Base-by-base conservation (phyloP, 140 eudicot genomes). In the Senecio squalidus region DNA sequence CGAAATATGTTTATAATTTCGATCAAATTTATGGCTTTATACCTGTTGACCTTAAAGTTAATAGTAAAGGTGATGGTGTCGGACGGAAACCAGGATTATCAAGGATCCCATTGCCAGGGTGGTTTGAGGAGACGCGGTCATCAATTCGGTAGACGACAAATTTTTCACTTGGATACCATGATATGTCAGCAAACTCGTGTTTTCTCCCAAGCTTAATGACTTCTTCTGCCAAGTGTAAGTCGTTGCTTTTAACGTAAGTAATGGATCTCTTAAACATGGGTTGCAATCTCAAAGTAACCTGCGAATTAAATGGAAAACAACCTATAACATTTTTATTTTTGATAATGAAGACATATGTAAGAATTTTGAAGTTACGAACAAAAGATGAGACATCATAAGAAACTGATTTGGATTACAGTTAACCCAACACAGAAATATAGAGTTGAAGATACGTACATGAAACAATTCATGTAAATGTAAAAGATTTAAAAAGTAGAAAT, bases 131-230 rank as follows among this genome's bases (percentile, higher is more conserved):
- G 52, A 84, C 88, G 18, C 96, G 78, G 56, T 84, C 88, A 61
- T 88, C 96, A 6, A 76, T 29, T 20, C 96, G 76, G 47, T 88
- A 88, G 5, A 79, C 40, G 3, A 55, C 85, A 62, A 58, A 64
- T 27, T 51, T 74, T 50, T 82, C 91, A 47, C 95, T 82, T 4
- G 96, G 96, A 49, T 64, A 76, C 96, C 96, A 88, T 29, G 55
- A 72, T 14, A 88, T 15, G 58, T 88, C 95, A 4, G 88, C 91
- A 72, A 84, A 88, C 58, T 88, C 96, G 52, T 88, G 95, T 40
- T 69, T 71, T 34, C 62, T 73, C 6, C 96, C 95, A 1, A 88
- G 82, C 14, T 29, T 62, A 4, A 43, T 33, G 13, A 46, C 88
- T 63, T 84, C 74, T 28, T 79, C 76, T 5, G 81, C 79, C 33